Evolutionary conservation across 2,329 filamentous ascomycete species (phyloP).

Genomic region (Pseudocercospora ulei): DNA sequence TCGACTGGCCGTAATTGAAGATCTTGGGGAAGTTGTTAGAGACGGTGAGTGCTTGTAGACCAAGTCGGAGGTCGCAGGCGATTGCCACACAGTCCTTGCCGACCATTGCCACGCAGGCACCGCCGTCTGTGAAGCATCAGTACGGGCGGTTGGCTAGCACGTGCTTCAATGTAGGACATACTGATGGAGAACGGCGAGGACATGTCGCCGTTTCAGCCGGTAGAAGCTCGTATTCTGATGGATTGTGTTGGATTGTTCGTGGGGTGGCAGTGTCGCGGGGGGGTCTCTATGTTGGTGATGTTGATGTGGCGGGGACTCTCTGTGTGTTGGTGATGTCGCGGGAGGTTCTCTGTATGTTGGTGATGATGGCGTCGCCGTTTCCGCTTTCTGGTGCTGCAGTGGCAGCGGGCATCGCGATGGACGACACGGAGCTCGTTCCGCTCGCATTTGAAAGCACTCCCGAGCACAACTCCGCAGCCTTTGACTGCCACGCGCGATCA

Average conservation of each 20-base stretch:
- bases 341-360: background rate
- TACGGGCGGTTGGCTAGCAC: conserved; percentile 12
- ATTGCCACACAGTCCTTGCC: conserved; percentile 99
- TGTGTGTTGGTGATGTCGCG: background rate
- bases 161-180: conserved; percentile 41
- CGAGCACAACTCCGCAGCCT: conserved; percentile 11
- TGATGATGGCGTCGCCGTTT: conserved; percentile 4
- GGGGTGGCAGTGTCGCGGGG: background rate
- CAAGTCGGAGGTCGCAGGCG: conserved; percentile 95
- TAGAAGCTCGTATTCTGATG: background rate
- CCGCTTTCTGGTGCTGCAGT: conserved; percentile 6
- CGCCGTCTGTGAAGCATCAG: conserved; percentile 51
- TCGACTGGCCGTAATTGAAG: conserved; percentile 84
- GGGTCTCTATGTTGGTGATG: background rate
- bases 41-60: conserved; percentile 89
- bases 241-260: background rate
- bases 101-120: conserved; percentile 96
- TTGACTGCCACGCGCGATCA: conserved; percentile 3
- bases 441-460: conserved; percentile 11
- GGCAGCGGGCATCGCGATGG: conserved; percentile 1
- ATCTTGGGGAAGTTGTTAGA: conserved; percentile 99
- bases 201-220: conserved; percentile 41
- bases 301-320: background rate
- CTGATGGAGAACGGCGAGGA: conserved; percentile 93
- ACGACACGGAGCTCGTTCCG: conserved; percentile 7